Evolutionary conservation across 192 early-diverging fungal genomes (phyloP).

Genomic region (Piromyces finnis): DNA sequence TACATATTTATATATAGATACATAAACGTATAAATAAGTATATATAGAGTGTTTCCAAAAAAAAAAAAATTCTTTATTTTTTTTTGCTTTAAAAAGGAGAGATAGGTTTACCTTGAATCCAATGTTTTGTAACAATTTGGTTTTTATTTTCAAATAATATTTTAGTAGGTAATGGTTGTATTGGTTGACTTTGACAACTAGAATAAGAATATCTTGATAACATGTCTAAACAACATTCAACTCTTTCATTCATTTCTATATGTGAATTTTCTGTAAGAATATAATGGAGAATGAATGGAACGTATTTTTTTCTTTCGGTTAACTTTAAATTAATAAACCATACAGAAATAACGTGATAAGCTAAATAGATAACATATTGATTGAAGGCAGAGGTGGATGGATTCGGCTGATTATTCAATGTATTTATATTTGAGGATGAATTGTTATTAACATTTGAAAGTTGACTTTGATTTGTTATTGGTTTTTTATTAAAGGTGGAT

Average conservation of each 20-base stretch:
- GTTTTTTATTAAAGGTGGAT: slow-evolving; percentile 3
- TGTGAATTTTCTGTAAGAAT: slow-evolving; percentile 44
- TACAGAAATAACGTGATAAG: slow-evolving; percentile 75
- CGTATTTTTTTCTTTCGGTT: slow-evolving; percentile 52
- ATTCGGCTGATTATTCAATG: not conserved
- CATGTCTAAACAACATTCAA: slow-evolving; percentile 88
- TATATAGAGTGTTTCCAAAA: no score
- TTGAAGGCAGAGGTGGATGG: slow-evolving; percentile 19
- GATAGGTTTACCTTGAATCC: not conserved
- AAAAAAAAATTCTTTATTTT: no score
- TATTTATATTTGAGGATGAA: slow-evolving; percentile 4
- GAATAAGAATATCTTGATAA: slow-evolving; percentile 67
- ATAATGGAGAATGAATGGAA: slow-evolving; percentile 61
- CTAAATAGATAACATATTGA: slow-evolving; percentile 76
- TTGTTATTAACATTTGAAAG: slow-evolving; percentile 4
- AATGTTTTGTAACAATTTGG: not conserved
- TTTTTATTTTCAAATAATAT: not conserved
- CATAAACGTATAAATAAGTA: no score
- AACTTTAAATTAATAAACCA: slow-evolving; percentile 77
- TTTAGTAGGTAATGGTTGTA: not conserved
- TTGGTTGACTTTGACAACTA: slow-evolving; percentile 15
- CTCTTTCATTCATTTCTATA: slow-evolving; percentile 57
- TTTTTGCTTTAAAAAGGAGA: no score
- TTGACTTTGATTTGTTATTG: not conserved
- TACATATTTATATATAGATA: no score